Evolutionary conservation across 176 grass and related monocot genomes (phyloP).

Genomic region (Oryza punctata): DNA sequence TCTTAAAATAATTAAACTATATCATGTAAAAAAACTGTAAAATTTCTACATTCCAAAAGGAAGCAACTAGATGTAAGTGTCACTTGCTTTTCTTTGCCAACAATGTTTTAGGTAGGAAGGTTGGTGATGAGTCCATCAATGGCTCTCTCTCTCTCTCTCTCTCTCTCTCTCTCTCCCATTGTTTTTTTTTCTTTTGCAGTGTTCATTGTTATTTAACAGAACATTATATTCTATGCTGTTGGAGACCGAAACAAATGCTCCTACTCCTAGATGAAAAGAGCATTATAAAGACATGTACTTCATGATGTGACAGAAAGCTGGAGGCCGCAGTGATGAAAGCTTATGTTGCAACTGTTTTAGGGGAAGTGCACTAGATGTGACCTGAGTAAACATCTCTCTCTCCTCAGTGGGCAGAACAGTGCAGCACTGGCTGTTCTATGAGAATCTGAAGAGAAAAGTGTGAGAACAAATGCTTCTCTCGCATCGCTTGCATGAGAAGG

Average conservation of each 20-base stretch:
- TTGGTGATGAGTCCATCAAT: background rate
- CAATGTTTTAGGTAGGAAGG: constrained; percentile 16
- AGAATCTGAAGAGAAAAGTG: constrained; percentile 47
- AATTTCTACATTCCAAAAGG: background rate
- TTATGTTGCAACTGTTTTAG: constrained; percentile 38
- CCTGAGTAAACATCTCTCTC: constrained; percentile 24
- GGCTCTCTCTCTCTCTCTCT: background rate
- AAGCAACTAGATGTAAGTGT: constrained; percentile 43
- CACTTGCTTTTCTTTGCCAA: constrained; percentile 11
- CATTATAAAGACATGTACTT: constrained; percentile 41
- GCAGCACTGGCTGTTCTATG: constrained; percentile 17
- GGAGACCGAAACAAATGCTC: background rate
- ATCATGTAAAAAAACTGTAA: background rate
- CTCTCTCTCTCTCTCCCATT: background rate
- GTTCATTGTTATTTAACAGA: constrained; percentile 43
- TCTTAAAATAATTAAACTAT: background rate
- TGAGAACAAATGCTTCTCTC: constrained; percentile 35
- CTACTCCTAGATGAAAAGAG: background rate
- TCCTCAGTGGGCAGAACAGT: constrained; percentile 41
- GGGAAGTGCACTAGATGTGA: constrained; percentile 59
- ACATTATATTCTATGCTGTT: constrained; percentile 49
- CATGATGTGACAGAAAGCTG: constrained; percentile 67
- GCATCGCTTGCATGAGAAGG: constrained; percentile 57
- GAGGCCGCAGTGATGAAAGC: constrained; percentile 26
- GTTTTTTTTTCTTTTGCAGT: background rate